Evolutionary conservation across 768 basidiomycete genomes (phyloP).

Genomic region (Mycena maculata): DNA sequence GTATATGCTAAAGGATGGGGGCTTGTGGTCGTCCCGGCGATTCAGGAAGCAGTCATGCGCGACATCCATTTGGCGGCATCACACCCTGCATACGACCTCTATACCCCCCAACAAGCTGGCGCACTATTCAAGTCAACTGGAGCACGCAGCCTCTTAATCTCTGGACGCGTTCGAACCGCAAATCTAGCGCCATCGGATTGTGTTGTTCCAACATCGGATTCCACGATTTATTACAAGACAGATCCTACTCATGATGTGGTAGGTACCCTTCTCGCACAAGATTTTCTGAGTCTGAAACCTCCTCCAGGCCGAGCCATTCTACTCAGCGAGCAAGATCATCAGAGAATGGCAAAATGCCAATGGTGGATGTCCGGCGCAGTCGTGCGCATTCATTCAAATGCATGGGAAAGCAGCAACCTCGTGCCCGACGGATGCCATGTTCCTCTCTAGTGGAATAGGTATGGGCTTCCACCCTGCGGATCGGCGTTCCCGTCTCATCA

Average conservation of each 20-base stretch:
- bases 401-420: conserved; percentile 57
- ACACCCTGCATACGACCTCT: conserved; percentile 55
- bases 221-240: conserved; percentile 52
- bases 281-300: neutral
- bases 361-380: conserved; percentile 51
- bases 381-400: conserved; percentile 60
- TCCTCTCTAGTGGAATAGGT: conserved; percentile 61
- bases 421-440: conserved; percentile 53
- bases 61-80: conserved; percentile 58
- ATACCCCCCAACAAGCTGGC: conserved; percentile 54
- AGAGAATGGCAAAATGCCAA: conserved; percentile 52
- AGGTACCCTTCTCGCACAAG: conserved; percentile 13
- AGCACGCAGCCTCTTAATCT: conserved; percentile 55
- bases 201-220: conserved; percentile 36
- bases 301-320: conserved; percentile 57
- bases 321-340: conserved; percentile 52
- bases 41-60: conserved; percentile 38
- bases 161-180: conserved; percentile 54
- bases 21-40: conserved; percentile 46
- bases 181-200: conserved; percentile 49
- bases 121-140: conserved; percentile 52
- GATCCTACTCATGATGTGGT: conserved; percentile 62
- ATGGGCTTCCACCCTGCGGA: conserved; percentile 9
- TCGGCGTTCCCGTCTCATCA: neutral
- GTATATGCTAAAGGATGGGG: conserved; percentile 52